phyloP scores from a whole-genome alignment of 164 flowering plant genomes.

The Aristolochia fimbriata region DNA sequence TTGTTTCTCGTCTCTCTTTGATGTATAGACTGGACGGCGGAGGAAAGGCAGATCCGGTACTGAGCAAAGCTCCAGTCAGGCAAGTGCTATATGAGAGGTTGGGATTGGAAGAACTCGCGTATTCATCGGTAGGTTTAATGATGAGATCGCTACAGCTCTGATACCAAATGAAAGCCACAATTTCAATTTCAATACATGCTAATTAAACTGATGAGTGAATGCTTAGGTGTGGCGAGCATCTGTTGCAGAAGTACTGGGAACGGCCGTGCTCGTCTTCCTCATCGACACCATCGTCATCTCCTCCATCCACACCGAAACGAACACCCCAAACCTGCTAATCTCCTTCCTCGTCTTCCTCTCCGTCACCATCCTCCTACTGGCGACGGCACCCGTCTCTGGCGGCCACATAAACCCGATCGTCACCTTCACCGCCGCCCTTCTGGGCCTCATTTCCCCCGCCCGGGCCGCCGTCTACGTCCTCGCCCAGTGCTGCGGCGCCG shows the following conservation, averaged over 20 bases:
- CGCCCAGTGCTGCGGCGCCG: constrained; percentile 45
- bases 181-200: too few relatives aligned
- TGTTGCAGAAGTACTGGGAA: background rate
- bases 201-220: too few relatives aligned
- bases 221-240: background rate
- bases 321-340: background rate
- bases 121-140: too few relatives aligned
- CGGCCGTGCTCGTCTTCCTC: background rate
- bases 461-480: constrained; percentile 37
- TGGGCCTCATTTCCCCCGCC: constrained; percentile 38
- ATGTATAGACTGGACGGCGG: background rate
- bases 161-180: too few relatives aligned
- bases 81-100: background rate
- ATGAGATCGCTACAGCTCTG: too few relatives aligned
- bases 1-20: too few relatives aligned
- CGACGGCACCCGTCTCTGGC: constrained; percentile 43
- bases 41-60: background rate
- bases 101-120: background rate
- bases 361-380: constrained; percentile 31
- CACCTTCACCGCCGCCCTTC: constrained; percentile 33
- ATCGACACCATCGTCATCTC: background rate
- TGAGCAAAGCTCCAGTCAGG: too few relatives aligned
- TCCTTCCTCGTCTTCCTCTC: constrained; percentile 4
- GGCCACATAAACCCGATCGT: constrained; percentile 53
- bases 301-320: background rate